A percentile compares a stretch with the other conserved stretches of the same genome.
Conservation (phyloP, 306 rosid species). For the Dalbergia cultrata region DNA sequence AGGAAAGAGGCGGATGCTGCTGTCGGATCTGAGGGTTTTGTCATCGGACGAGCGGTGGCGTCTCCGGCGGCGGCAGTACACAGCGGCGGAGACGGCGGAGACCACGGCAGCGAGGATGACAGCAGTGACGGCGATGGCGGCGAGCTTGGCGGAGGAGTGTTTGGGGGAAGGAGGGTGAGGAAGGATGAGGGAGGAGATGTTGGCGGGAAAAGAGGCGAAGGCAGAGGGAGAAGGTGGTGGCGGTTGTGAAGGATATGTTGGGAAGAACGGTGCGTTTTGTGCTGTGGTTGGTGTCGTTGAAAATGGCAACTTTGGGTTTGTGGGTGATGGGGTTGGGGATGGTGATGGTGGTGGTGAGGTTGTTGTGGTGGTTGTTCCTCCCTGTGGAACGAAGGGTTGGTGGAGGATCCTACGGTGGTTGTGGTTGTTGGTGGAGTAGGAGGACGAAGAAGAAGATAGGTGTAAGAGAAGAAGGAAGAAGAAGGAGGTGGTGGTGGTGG, state of each 20-base stretch:
- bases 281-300: slow-evolving; percentile 51
- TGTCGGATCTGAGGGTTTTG: slow-evolving; percentile 79
- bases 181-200: slow-evolving; percentile 82
- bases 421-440: not conserved
- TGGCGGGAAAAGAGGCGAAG: slow-evolving; percentile 89
- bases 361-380: slow-evolving; percentile 8
- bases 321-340: slow-evolving; percentile 27
- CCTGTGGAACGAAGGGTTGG: slow-evolving; percentile 59
- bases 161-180: slow-evolving; percentile 59
- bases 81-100: slow-evolving; percentile 49
- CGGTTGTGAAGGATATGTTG: slow-evolving; percentile 70
- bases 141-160: slow-evolving; percentile 55
- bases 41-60: slow-evolving; percentile 54
- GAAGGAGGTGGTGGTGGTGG: slow-evolving; percentile 30
- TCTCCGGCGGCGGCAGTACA: slow-evolving; percentile 61
- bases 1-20: slow-evolving; percentile 65
- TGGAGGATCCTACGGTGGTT: slow-evolving; percentile 68
- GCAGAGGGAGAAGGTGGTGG: slow-evolving; percentile 75
- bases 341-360: slow-evolving; percentile 57
- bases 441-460: slow-evolving; percentile 25
- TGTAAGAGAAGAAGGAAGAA: slow-evolving; percentile 37
- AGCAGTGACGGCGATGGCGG: slow-evolving; percentile 59
- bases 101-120: slow-evolving; percentile 52
- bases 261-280: slow-evolving; percentile 74
- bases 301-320: slow-evolving; percentile 70